Percentiles rank a stretch among this genome's conserved stretches.
Evolutionary conservation across 2,329 filamentous ascomycete species (phyloP).

Genomic region (Venturia effusa): DNA sequence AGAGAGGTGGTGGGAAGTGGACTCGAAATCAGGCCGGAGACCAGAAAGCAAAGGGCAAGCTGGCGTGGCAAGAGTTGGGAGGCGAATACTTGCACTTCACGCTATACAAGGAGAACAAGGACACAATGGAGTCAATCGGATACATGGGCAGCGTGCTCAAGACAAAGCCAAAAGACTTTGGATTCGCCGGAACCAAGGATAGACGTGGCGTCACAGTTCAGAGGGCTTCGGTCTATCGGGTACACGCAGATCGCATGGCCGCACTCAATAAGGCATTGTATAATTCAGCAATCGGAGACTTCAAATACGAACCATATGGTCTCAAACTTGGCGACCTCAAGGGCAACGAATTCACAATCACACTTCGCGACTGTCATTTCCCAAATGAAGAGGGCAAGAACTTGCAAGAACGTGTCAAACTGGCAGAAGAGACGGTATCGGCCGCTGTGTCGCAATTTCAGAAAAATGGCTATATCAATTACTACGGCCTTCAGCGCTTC

Average conservation of each 20-base stretch:
- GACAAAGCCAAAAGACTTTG: constrained; percentile 55
- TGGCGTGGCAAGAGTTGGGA: constrained; percentile 55
- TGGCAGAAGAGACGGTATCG: constrained; percentile 41
- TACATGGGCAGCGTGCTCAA: constrained; percentile 66
- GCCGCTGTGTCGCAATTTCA: constrained; percentile 56
- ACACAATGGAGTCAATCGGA: constrained; percentile 83
- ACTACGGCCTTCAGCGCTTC: constrained; percentile 95
- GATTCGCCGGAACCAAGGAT: constrained; percentile 87
- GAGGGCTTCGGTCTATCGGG: constrained; percentile 57
- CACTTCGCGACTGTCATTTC: constrained; percentile 73
- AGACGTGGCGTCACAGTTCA: constrained; percentile 78
- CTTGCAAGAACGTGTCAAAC: constrained; percentile 26
- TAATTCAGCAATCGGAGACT: constrained; percentile 62
- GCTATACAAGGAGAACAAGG: constrained; percentile 92
- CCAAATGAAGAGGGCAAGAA: constrained; percentile 29
- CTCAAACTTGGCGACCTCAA: constrained; percentile 73
- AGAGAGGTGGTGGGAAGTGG: constrained; percentile 16
- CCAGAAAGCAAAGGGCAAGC: constrained; percentile 26
- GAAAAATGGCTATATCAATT: constrained; percentile 83
- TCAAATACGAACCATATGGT: constrained; percentile 59
- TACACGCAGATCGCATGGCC: constrained; percentile 52
- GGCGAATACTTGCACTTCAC: constrained; percentile 84
- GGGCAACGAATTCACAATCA: constrained; percentile 91
- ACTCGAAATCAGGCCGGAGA: constrained; percentile 12
- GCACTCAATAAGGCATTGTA: constrained; percentile 50